A percentile compares a stretch with the other conserved stretches of the same genome.
Conservation (phyloP, 169 alveolate genomes). For the Theileria equi region DNA sequence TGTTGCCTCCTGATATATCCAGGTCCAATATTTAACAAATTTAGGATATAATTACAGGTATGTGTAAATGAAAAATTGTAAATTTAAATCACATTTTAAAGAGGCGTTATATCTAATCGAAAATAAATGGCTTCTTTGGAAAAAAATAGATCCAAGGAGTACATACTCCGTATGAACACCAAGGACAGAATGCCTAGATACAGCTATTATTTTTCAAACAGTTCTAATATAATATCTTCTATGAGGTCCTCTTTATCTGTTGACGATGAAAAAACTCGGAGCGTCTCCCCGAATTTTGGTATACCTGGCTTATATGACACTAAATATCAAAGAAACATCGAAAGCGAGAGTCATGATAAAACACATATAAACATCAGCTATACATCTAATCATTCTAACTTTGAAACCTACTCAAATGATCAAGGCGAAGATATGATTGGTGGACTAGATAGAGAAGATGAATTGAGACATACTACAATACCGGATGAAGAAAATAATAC, state of each 20-base stretch:
- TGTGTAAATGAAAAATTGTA: no score
- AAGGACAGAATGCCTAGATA: conserved; percentile 51
- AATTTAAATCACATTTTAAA: no score
- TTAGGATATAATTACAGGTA: no score
- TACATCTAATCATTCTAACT: not conserved
- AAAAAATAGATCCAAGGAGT: no score
- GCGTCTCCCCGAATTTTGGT: conserved; percentile 57
- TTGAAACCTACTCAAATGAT: not conserved
- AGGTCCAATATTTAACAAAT: no score
- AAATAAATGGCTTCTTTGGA: no score
- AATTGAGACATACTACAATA: conserved; percentile 38
- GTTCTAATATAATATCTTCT: conserved; percentile 42
- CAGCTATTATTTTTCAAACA: conserved; percentile 57
- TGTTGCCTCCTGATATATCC: no score
- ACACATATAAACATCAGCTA: not conserved
- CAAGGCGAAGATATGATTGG: not conserved
- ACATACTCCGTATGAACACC: not conserved
- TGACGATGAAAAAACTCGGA: conserved; percentile 56
- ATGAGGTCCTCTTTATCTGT: conserved; percentile 27
- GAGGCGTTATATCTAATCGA: no score
- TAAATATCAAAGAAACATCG: no score
- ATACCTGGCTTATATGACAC: not conserved
- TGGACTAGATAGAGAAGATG: conserved; percentile 40
- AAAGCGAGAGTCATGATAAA: not conserved
- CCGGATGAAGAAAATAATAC: conserved; percentile 18